Evolutionary conservation across 108 stramenopile genomes (phyloP), one percentile per base, ranked within the genome.

Genomic region (Parietichytrium sp.): DNA sequence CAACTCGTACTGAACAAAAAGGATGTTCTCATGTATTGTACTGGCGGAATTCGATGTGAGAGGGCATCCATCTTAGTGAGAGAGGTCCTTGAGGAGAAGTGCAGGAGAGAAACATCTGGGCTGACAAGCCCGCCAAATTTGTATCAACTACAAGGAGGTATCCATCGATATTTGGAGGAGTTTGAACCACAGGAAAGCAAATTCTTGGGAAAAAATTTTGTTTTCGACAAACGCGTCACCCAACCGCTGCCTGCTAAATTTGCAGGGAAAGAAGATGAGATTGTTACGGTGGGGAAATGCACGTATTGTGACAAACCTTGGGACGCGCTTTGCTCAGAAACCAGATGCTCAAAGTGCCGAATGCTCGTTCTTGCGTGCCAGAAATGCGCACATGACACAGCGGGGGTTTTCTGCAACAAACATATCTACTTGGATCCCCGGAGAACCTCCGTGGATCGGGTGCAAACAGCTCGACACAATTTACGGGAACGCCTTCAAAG

Each of bases 21-120:
- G 45, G 45, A 72, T 33, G 61, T 72, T 15, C 61, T 72, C 42
- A 72, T 72, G 61, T 72, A 72, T 72, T 72, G 61, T 72, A 72
- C 61, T 6, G 61, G 61, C 10, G 61, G 61, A 6, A 72, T 72
- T 7, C 61, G 61, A 10, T 72, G 61, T 25, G 61, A 72, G 61
- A 72, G 38, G 23, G 61, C 61, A 16, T 45, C 38, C 20, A 72
- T 72, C 38, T 45, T 72, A 42, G 61, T 72, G 8, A 72, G 25
- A 1, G 61, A 72, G 61, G 61, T 72, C 25, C 61, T 72, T 72
- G 42, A 72, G 33, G 38, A 61, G 38, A 4, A 72, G 10, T n/a
- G n/a, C 38, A 45, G 33, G n/a, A 72, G 20, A 16, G 20, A 13
- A 33, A 72, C 38, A 10, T 72, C 10, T 15, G 45, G 10, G 61